Evolutionary conservation across 2,329 filamentous ascomycete species (phyloP), one percentile per base, ranked within the genome.

Genomic region (Apiospora hydei): DNA sequence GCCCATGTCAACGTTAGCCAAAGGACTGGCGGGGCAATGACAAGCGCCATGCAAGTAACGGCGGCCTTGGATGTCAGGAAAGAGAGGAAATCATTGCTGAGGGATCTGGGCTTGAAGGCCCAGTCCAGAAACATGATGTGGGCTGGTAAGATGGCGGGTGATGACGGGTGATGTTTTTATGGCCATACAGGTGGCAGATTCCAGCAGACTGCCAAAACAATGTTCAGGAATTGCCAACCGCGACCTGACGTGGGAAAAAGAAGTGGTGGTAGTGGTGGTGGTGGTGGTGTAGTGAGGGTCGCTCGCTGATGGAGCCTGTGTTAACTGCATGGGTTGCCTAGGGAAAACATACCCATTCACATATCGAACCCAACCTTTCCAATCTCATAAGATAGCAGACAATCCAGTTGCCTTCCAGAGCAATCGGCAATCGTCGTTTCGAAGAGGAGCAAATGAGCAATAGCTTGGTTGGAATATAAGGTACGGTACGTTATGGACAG

Each of bases 1-100:
- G 76, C 70, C 70, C 75, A 75, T 73, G 77, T 77, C 70, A 78
- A 67, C 34, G 77, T 83, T 80, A 82, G 80, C 78, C 78, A 80
- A 68, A 77, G n/a, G 43, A 77, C 75, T 68, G 73, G 64, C 70
- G 75, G 73, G 49, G 73, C 71, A 70, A 77, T 68, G 71, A 73
- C 75, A 70, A 74, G 71, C 73, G 64, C 73, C 76, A 80, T 77
- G 68, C 61, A 73, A 57, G 71, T 69, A 69, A 74, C 69, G 30
- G 72, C 66, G 70, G 74, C 44, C 70, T 53, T 69, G 69, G 69
- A 70, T 34, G 71, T 69, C 38, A 72, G 34, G 71, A 51, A 30
- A 16, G 71, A 70, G 68, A 69, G 69, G 49, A 51, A 30, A 41
- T 71, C 47, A 61, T 69, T 30, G 64, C 69, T 66, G 24, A 67